Conservation (phyloP, 2,329 filamentous ascomycete species). For the Colletotrichum sojae region DNA sequence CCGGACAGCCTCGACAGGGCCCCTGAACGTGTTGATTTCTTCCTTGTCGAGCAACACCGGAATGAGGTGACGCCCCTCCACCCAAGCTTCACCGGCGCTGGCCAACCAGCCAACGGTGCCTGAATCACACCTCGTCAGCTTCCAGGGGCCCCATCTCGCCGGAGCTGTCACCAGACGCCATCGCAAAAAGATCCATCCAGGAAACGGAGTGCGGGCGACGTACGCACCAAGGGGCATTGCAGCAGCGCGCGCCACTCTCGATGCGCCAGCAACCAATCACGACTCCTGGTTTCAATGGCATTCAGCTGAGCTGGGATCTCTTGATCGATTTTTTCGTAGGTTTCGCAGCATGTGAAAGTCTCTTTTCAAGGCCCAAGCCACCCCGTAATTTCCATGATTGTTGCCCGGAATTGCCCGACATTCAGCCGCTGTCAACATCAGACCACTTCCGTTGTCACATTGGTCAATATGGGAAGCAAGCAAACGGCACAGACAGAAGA, state of each 20-base stretch:
- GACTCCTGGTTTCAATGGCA: not conserved
- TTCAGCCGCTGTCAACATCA: conserved; percentile 3
- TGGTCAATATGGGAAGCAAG: not conserved
- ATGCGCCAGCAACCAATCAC: conserved; percentile 16
- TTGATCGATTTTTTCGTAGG: not conserved
- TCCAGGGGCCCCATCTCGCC: not conserved
- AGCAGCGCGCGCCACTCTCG: not conserved
- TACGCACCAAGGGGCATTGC: conserved; percentile 4
- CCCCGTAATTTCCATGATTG: not conserved
- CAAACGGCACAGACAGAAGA: not conserved
- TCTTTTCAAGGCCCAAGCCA: not conserved
- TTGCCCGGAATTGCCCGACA: not conserved
- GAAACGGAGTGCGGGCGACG: not conserved
- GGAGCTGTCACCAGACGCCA: conserved; percentile 16
- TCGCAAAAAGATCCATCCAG: conserved; percentile 3
- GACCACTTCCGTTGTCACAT: not conserved
- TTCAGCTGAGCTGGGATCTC: not conserved
- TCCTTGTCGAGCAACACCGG: conserved; percentile 13
- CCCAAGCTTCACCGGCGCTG: not conserved
- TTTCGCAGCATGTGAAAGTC: conserved; percentile 31
- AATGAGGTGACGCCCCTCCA: conserved; percentile 23
- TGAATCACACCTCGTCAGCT: conserved; percentile 2
- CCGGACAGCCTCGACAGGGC: conserved; percentile 10
- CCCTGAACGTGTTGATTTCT: not conserved
- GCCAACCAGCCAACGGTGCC: conserved; percentile 3